Evolutionary conservation across 2,329 filamentous ascomycete species (phyloP).

Genomic region (Boeremia lycopersici): DNA sequence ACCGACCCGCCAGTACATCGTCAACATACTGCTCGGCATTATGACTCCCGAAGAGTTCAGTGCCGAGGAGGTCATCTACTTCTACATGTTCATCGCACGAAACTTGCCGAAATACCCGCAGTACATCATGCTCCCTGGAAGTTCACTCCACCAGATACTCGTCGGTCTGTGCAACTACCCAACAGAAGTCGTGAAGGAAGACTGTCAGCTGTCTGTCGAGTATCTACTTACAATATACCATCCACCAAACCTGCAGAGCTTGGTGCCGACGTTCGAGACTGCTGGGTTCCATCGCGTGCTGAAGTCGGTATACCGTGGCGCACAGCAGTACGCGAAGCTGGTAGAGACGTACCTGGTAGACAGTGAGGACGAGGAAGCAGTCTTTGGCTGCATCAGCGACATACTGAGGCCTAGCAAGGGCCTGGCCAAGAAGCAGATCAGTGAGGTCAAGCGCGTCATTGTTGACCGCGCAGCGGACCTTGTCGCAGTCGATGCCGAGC

Average conservation of each 20-base stretch:
- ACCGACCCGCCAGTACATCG: constrained; percentile 87
- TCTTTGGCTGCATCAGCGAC: constrained; percentile 81
- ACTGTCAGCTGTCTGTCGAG: constrained; percentile 95
- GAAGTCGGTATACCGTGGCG: constrained; percentile 82
- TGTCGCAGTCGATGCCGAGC: constrained; percentile 68
- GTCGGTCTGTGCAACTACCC: constrained; percentile 85
- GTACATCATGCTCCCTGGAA: constrained; percentile 88
- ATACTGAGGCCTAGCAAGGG: constrained; percentile 70
- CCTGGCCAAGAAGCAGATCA: constrained; percentile 71
- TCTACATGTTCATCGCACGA: constrained; percentile 97
- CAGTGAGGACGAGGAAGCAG: constrained; percentile 70
- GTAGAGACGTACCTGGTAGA: constrained; percentile 87
- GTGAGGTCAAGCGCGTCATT: constrained; percentile 73
- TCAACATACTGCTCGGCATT: constrained; percentile 88
- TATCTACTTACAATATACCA: constrained; percentile 94
- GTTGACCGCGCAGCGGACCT: constrained; percentile 69
- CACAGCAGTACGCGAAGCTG: constrained; percentile 79
- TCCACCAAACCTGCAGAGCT: constrained; percentile 75
- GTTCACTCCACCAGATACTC: constrained; percentile 80
- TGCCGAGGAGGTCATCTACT: constrained; percentile 83
- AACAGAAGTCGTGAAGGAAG: constrained; percentile 78
- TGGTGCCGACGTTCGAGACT: constrained; percentile 78
- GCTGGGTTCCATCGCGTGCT: constrained; percentile 90
- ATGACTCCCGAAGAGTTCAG: constrained; percentile 81
- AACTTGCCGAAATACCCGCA: constrained; percentile 97